phyloP scores from a whole-genome alignment of 1,284 basidiomycete species.

The Rhodofomes roseus region DNA sequence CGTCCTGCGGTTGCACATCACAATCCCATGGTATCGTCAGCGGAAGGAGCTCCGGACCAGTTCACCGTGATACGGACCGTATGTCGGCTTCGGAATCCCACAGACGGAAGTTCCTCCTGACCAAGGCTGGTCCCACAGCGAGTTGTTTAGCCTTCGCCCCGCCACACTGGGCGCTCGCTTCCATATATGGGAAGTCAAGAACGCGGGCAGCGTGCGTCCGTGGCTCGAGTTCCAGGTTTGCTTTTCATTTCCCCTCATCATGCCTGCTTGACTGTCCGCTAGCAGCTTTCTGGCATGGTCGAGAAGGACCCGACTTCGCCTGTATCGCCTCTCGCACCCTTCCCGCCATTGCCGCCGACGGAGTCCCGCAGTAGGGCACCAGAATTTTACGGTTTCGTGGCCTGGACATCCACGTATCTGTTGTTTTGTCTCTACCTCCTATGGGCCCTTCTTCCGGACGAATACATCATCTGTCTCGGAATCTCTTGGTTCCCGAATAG shows the following conservation, averaged over 20 bases:
- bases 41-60: constrained; percentile 1
- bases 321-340: constrained; percentile 48
- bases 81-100: constrained; percentile 1
- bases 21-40: constrained; percentile 7
- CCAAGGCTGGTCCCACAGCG: constrained; percentile 3
- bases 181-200: constrained; percentile 9
- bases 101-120: constrained; percentile 4
- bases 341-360: constrained; percentile 38
- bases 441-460: constrained; percentile 53
- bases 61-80: constrained; percentile 7
- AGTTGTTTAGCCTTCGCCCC: constrained; percentile 7
- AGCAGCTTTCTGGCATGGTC: constrained; percentile 2
- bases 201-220: constrained; percentile 7
- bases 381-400: constrained; percentile 88
- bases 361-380: constrained; percentile 58
- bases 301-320: constrained; percentile 43
- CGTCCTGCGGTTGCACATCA: background rate
- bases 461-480: constrained; percentile 58
- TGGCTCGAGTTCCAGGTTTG: background rate
- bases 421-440: constrained; percentile 69
- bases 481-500: constrained; percentile 87
- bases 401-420: constrained; percentile 75
- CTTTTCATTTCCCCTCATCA: constrained; percentile 3
- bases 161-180: background rate
- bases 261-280: constrained; percentile 1